Evolutionary conservation across 2,329 filamentous ascomycete species (phyloP), one percentile per base, ranked within the genome.

Genomic region (Penicillium sp.): DNA sequence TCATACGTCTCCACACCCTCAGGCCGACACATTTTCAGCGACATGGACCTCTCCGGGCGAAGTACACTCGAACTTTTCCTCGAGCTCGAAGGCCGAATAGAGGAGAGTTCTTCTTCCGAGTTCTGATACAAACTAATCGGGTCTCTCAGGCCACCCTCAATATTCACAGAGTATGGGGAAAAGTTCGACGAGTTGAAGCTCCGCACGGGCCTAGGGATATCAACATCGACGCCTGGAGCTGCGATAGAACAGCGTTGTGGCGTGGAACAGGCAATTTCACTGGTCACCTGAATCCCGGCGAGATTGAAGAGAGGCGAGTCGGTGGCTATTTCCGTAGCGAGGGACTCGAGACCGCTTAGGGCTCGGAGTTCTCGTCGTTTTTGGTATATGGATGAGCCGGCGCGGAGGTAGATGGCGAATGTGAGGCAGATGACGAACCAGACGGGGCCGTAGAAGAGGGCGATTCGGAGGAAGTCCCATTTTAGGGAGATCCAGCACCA

Each of bases 401-500:
- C 75, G 55, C 75, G 73, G 26, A 77, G 65, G 67, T 81, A 79
- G 30, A 81, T 79, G 60, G 71, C 68, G 42, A 79, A 71, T 2
- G 78, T 80, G 24, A 78, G 45, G 8, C 73, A 67, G 53, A 81
- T 78, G 57, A 79, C 70, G 24, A 79, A 71, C 79, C 79, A 81
- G 28, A 79, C 75, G 4, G 78, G 79, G 2, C 75, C 79, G 59
- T 95, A 96, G 73, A 93, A 94, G 30, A 87, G 85, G 3, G 86
- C 85, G 60, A 95, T 88, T 42, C 91, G 88, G 75, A 91, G 86
- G 61, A 88, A 84, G 59, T 91, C 89, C 85, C 89, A 93, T 4
- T 85, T 77, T 2, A 79, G 72, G 1, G 83, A 80, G 19, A 95
- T 83, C 91, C 91, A 95, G 73, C 92, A 96, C 92, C 91, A 96